Evolutionary conservation across 1,139 yeast genomes (phyloP), one percentile per base, ranked within the genome.

Genomic region (Meyerozyma smithsonii): DNA sequence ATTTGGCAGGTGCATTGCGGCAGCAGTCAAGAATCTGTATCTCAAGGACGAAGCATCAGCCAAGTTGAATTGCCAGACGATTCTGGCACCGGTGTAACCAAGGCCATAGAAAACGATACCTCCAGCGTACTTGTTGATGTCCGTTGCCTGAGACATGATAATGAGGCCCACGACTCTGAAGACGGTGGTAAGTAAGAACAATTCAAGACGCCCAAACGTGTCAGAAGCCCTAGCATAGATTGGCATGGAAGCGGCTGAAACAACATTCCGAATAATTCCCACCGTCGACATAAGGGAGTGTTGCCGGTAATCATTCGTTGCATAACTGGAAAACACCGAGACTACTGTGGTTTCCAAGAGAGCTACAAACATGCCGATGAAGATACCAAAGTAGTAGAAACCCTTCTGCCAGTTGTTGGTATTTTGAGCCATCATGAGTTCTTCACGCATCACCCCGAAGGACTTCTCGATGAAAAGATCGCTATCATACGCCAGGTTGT

Each of bases 201-300:
- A 59, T 47, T 78, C 79, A 35, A 80, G 58, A 52, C 94, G 76
- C 28, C 92, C 92, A 55, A 81, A 82, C 17, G 77, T 70, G 59
- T 84, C 90, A 3, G 86, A 74, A 33, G 83, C 62, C 51, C 89
- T 70, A 6, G 92, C 90, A 46, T 72, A 81, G 14, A 79, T 68
- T 3, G 86, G 82, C 56, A 82, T 87, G 6, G 86, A 73, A 20
- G 85, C 89, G 30, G 88, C 88, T 40, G 81, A 84, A 35, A 81
- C 74, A 35, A 83, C 84, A 21, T 78, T 69, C 42, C 75, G 71
- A 41, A 82, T 74, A 24, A 80, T 84, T 44, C 75, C 74, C 40
- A 84, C 77, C 4, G 90, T 81, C 4, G 92, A 72, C 38, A 77
- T 60, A 40, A 82, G 64, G 11, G 89, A 78, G 56, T 81, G 89